Percentiles rank a stretch among this genome's conserved stretches.
phyloP scores from a whole-genome alignment of 805 yeast genomes.

The Candida sithepensis region DNA sequence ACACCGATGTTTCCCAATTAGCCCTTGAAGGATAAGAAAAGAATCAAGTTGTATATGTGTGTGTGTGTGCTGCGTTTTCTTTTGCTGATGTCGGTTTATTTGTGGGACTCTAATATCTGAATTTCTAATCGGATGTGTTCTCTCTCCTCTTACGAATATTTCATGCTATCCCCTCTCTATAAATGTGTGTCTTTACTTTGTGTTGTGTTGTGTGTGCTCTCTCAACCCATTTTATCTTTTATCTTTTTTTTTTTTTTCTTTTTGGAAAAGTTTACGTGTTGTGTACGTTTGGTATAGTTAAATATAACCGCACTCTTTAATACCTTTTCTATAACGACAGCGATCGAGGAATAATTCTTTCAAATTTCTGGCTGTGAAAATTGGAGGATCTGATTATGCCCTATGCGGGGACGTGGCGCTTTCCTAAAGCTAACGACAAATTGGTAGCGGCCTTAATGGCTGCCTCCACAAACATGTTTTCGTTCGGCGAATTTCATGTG shows the following conservation, averaged over 20 bases:
- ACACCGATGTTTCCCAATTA: background rate
- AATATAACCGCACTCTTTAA: background rate
- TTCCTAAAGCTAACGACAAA: too few species aligned
- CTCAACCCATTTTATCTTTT: background rate
- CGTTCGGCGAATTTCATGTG: too few species aligned
- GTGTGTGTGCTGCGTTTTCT: conserved; percentile 2
- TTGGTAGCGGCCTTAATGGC: too few species aligned
- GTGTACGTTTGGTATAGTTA: background rate
- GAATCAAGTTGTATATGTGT: conserved; percentile 3
- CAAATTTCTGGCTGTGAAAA: too few species aligned
- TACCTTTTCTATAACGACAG: background rate
- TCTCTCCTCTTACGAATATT: background rate
- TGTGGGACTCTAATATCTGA: background rate
- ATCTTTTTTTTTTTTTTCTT: background rate
- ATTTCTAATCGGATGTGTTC: background rate
- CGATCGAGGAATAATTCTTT: too few species aligned
- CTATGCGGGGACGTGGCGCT: background rate
- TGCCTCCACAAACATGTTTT: too few species aligned
- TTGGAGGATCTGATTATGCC: too few species aligned
- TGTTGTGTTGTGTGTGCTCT: background rate
- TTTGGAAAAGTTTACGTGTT: background rate
- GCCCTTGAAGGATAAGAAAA: background rate
- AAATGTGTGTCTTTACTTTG: background rate
- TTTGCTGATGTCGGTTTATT: background rate
- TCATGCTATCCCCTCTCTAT: background rate